Base-by-base conservation (phyloP, 768 basidiomycete species). In the Lanmaoa rubissima region DNA sequence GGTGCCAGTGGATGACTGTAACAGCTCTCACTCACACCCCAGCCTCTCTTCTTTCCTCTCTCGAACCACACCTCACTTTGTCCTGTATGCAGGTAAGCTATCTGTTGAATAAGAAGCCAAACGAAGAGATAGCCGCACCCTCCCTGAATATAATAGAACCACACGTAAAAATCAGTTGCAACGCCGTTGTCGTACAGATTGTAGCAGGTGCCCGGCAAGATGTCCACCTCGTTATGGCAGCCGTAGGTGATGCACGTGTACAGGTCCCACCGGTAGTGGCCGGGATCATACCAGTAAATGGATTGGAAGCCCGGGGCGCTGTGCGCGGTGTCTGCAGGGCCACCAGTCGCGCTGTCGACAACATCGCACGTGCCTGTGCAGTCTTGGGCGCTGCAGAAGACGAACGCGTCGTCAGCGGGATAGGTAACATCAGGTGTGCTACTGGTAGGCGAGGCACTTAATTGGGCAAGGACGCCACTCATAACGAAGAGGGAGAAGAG, bases 251-350 rank as follows among this genome's bases (percentile, higher is more conserved):
- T 2, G 14, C 42, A 43, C 4, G 42, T 16, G 21, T 42, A 42
- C 21, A 42, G 21, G 3, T 7, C 1, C 11, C 12, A 13, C 2
- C 2, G 0, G 21, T 21, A 21, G 21, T 2, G 2, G 1, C 5
- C 12, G 3, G 42, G 42, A 43, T 43, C 21, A 1, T 24, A 24
- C 24, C 14, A 43, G 42, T 43, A 43, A 16, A 43, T 43, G 14
- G 42, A 43, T 21, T 4, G 40, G 40, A 19, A 41, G 5, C 40
- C 19, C 19, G 19, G 40, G 19, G 40, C n/a, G n/a, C 2, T 2
- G 19, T 19, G 5, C 19, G 10, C 41, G 28, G 28, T 8, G 7
- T 31, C 28, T 31, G 28, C 28, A 8, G 28, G 28, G 28, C 5
- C 28, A 31, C 7, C 28, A 1, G 28, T 28, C 7, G 28, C 28